Percentiles rank a stretch among this genome's conserved stretches.
These are phyloP conservation scores for Hirschioporus abietinus DNA, from an alignment of 768 basidiomycete genomes.

Conservation along the genomic window DNA sequence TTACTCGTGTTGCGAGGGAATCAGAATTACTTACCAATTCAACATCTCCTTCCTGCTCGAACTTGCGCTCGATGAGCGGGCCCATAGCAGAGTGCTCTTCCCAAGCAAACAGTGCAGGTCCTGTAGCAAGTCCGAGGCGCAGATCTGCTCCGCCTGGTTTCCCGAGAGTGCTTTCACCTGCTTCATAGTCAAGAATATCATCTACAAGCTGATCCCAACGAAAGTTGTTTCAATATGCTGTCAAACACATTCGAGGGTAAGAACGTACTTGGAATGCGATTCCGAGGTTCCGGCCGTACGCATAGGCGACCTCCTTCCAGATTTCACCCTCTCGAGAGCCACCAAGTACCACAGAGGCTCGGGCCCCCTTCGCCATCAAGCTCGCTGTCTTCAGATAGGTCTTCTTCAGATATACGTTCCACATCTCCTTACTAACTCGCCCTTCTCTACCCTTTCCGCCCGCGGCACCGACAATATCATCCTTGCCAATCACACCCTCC, in stretches of 20 bases:
- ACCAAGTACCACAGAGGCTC: conserved; percentile 84
- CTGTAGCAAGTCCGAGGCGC: conserved; percentile 78
- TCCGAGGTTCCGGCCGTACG: conserved; percentile 84
- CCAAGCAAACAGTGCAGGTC: conserved; percentile 80
- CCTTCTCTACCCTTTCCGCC: conserved; percentile 3
- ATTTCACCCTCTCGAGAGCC: conserved; percentile 72
- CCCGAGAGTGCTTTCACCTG: conserved; percentile 68
- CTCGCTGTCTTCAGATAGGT: conserved; percentile 92
- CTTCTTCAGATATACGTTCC: conserved; percentile 82
- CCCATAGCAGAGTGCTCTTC: conserved; percentile 77
- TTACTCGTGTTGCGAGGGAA: not conserved
- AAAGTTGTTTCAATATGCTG: not conserved
- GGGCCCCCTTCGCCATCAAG: conserved; percentile 82
- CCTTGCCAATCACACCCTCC: conserved; percentile 17
- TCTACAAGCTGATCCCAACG: conserved; percentile 70
- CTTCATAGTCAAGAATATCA: conserved; percentile 90
- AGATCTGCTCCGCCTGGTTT: conserved; percentile 90
- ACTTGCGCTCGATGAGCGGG: conserved; percentile 74
- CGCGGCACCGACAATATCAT: conserved; percentile 2
- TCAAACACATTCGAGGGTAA: not conserved
- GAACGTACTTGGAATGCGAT: conserved; percentile 87
- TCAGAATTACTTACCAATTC: conserved; percentile 49
- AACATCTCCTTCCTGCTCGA: conserved; percentile 72
- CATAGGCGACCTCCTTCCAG: conserved; percentile 88
- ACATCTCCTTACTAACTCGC: conserved; percentile 42